Evolutionary conservation across 2,329 filamentous ascomycete genomes (phyloP).

Genomic region (Penicillium glabrum): DNA sequence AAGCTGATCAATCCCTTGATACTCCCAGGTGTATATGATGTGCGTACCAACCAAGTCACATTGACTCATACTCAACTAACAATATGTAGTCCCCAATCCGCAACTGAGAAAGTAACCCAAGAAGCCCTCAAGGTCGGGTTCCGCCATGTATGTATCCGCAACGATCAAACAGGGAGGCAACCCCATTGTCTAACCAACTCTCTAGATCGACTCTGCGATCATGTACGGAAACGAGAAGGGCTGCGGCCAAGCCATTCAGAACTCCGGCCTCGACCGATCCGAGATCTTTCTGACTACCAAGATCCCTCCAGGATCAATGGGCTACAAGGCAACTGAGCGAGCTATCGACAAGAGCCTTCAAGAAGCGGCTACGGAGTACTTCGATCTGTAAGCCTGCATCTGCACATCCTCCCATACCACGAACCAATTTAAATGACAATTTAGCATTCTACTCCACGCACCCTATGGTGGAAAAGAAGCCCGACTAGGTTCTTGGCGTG

Average conservation of each 20-base stretch:
- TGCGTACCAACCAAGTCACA: constrained; percentile 10
- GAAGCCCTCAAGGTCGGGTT: constrained; percentile 32
- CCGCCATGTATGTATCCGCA: constrained; percentile 28
- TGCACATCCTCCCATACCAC: neutral
- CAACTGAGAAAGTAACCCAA: constrained; percentile 24
- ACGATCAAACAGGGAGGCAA: neutral
- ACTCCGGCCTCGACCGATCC: constrained; percentile 57
- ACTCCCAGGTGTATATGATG: constrained; percentile 34
- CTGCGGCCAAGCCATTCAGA: constrained; percentile 66
- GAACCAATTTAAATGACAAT: neutral
- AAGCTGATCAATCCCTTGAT: neutral
- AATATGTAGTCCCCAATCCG: constrained; percentile 23
- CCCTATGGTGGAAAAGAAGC: constrained; percentile 72
- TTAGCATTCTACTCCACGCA: constrained; percentile 67
- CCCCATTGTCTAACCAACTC: neutral
- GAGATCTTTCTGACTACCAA: constrained; percentile 82
- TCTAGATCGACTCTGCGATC: constrained; percentile 58
- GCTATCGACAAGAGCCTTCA: constrained; percentile 64
- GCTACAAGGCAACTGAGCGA: constrained; percentile 66
- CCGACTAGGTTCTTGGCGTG: constrained; percentile 71
- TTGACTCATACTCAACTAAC: neutral
- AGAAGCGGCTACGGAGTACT: constrained; percentile 67
- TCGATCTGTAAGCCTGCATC: constrained; percentile 60
- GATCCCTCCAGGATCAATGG: constrained; percentile 62
- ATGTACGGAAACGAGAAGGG: constrained; percentile 72